Evolutionary conservation across 2,329 filamentous ascomycete genomes (phyloP), one percentile per base, ranked within the genome.

Genomic region (Talaromyces atroroseus): DNA sequence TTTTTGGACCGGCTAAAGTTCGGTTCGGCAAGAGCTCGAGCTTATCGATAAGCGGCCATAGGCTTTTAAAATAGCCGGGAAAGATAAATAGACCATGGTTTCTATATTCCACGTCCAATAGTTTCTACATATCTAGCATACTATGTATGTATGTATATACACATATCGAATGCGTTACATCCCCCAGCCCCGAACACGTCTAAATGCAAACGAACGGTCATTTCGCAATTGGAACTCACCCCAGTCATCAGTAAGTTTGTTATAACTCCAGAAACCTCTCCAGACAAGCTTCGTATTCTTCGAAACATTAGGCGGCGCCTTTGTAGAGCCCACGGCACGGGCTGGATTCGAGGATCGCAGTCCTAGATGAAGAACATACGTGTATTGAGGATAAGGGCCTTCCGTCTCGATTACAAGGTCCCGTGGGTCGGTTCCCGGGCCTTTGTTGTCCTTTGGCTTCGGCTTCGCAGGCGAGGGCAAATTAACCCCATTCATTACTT

Each of bases 191-290:
- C 76, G 82, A 5, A 87, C 84, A 42, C 84, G 69, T 62, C 80
- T 80, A 74, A 83, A 87, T 38, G 29, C 36, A 66, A 80, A 86
- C 1, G 81, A 72, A 59, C 78, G 74, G 69, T 86, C 82, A 64
- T 87, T 83, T 66, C 80, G 81, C 63, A 86, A 65, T 1, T 76
- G 77, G 72, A 97, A 97, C 73, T 89, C 87, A 3, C 80, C 89
- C 88, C 89, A 94, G 72, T 96, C 92, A 69, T 95, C 91, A 7
- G 90, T 95, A 66, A 95, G 72, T 63, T 83, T 82, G 68, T 97
- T 95, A 68, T 95, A 92, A 74, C 87, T 92, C 83, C 90, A 95
- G 69, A 92, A 96, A 0, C 88, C 87, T 65, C 88, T 87, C 92
- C 94, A 99, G 0, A 78, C 76, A 51, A 99, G 74, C 73, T 95